Conservation (phyloP, 345 rosid genomes). For the Citrus sinensis region DVS_A1.0 CM039166.1:15264501-15265000, state of each 20-base stretch:
- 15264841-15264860: conserved; percentile 2
- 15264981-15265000: neutral
- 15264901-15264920: neutral
- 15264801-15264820: neutral
- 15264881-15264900: neutral
- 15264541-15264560: neutral
- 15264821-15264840: neutral
- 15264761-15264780: neutral
- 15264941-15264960: neutral
- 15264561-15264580: neutral
- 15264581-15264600: neutral
- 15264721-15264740: neutral
- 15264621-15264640: neutral
- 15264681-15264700: neutral
- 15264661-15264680: neutral
- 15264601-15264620: neutral
- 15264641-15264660: neutral
- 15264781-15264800: neutral
- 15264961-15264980: conserved; percentile 1
- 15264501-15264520: neutral
- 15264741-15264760: neutral
- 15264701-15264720: neutral
- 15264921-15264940: neutral
- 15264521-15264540: neutral
- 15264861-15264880: neutral